Evolutionary conservation across 2,329 filamentous ascomycete genomes (phyloP).

Genomic region (Paecilomyces formosus): DNA sequence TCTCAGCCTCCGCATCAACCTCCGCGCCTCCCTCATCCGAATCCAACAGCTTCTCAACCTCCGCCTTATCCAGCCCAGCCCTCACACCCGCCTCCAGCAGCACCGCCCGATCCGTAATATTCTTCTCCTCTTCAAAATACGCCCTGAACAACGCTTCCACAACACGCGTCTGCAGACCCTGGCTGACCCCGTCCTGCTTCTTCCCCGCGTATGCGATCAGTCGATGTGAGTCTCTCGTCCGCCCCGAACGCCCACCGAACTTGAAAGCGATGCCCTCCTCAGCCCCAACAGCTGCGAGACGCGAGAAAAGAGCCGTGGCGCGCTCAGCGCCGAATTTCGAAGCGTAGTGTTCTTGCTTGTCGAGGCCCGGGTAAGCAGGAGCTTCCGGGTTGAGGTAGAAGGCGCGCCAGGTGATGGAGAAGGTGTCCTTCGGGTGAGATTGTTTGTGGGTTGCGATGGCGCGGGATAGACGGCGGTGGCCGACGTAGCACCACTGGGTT

Average conservation of each 20-base stretch:
- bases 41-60: conserved; percentile 49
- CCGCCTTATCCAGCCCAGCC: conserved; percentile 47
- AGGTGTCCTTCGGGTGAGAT: conserved; percentile 60
- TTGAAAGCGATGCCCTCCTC: conserved; percentile 66
- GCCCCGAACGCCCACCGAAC: conserved; percentile 64
- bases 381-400: conserved; percentile 70
- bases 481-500: conserved; percentile 62
- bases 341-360: conserved; percentile 53
- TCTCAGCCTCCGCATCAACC: conserved; percentile 50
- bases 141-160: conserved; percentile 57
- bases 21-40: conserved; percentile 48
- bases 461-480: conserved; percentile 64
- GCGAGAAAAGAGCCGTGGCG: conserved; percentile 48
- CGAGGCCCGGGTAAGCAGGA: conserved; percentile 42
- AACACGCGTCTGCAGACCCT: conserved; percentile 50
- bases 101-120: conserved; percentile 53
- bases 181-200: conserved; percentile 33
- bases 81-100: conserved; percentile 47
- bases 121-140: conserved; percentile 59
- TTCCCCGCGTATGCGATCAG: conserved; percentile 61
- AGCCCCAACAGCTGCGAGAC: conserved; percentile 52
- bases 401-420: conserved; percentile 66
- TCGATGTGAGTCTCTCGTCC: conserved; percentile 72
- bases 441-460: conserved; percentile 62
- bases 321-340: conserved; percentile 59